Evolutionary conservation across 192 early-diverging fungal species (phyloP), one percentile per base, ranked within the genome.

Genomic region (Coemansia sp.): DNA sequence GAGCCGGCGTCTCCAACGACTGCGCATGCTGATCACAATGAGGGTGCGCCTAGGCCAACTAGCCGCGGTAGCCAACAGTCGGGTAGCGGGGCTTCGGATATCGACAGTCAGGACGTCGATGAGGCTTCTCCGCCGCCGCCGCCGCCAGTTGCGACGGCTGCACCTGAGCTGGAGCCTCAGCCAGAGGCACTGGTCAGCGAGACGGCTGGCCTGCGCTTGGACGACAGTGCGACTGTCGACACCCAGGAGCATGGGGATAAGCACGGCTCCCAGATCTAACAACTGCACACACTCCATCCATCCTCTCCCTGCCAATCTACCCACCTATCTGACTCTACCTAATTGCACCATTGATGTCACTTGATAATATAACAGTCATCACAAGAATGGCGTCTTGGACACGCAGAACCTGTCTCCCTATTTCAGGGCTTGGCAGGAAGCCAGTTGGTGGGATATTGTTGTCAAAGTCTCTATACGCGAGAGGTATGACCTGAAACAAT

Each of bases 11-110:
- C 21, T 26, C 48, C 48, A 13, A 25, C n/a, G 52, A 3, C 75
- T 62, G 75, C 75, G 7, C 75, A 77, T 37, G 12, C 62, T 2
- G 63, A 77, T 59, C 69, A 66, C 12, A 66, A 70, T 0, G 75
- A 72, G 0, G 47, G 31, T 26, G 39, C 50, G 18, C 66, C 69
- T 10, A 62, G 67, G 55, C 72, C 72, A 12, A 73, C 72, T 53
- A 18, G 57, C 57, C 14, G 42, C 21, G 47, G 36, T 48, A 55
- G 47, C 62, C 31, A 59, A 7, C 35, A 13, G 18, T 23, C 47
- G 13, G 36, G 2, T 37, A 60, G 37, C 33, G 34, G 13, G 18
- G 36, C 18, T 25, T 53, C 52, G 14, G 63, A n/a, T 14, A 53
- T 33, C 36, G 28, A 48, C 23, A 56, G 20, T 9, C 47, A 18